Conservation (phyloP, 2,329 filamentous ascomycete genomes). For the Aspergillus novoparasiticus region DNA sequence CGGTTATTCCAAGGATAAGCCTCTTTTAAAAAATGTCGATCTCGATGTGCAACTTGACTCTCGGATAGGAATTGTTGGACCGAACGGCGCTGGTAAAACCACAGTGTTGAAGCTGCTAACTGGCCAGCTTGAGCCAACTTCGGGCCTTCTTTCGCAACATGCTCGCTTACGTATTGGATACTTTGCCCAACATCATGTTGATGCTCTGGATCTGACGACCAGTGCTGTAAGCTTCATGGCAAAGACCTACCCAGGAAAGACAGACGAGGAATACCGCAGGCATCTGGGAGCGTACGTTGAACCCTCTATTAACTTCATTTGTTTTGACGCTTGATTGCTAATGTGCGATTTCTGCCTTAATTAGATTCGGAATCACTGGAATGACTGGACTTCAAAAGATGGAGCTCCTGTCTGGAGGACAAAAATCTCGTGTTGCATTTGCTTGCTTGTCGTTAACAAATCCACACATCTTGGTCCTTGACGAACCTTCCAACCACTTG, state of each 20-base stretch:
- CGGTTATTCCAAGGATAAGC: slow-evolving; percentile 79
- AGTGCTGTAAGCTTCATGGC: slow-evolving; percentile 97
- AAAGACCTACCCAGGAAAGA: slow-evolving; percentile 83
- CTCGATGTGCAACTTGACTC: slow-evolving; percentile 97
- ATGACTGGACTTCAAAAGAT: slow-evolving; percentile 97
- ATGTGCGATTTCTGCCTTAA: background rate
- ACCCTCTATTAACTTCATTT: background rate
- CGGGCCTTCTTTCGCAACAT: slow-evolving; percentile 84
- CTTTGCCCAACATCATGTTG: slow-evolving; percentile 98
- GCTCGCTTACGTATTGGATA: slow-evolving; percentile 88
- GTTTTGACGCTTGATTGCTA: background rate
- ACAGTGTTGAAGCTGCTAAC: slow-evolving; percentile 98
- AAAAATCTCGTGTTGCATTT: slow-evolving; percentile 97
- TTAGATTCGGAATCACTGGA: slow-evolving; percentile 72
- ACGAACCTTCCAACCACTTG: slow-evolving; percentile 97
- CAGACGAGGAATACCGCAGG: slow-evolving; percentile 94
- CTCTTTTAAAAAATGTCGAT: slow-evolving; percentile 82
- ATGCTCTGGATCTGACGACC: slow-evolving; percentile 85
- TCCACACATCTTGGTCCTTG: slow-evolving; percentile 94
- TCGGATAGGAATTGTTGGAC: slow-evolving; percentile 97
- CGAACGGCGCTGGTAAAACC: slow-evolving; percentile 98
- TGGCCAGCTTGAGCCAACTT: slow-evolving; percentile 73
- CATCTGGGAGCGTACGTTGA: slow-evolving; percentile 82
- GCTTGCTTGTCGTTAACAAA: slow-evolving; percentile 93
- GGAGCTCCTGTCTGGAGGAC: slow-evolving; percentile 89